Base-by-base conservation (phyloP, 176 grass and related monocot species). In the Musa acuminata region DNA sequence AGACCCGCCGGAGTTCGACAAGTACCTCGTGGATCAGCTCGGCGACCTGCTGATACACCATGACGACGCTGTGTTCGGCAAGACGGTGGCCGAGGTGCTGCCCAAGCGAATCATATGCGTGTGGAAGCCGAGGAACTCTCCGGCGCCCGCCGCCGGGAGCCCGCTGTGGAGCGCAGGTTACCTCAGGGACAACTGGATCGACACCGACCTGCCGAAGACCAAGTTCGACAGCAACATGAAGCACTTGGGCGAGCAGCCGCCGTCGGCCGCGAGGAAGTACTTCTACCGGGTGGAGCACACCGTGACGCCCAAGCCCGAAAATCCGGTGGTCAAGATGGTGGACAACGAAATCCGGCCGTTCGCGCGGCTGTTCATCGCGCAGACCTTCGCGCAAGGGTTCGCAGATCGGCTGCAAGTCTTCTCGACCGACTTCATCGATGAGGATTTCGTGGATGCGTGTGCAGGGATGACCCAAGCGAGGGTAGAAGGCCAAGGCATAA, bases 261-360 rank as follows among this genome's bases (percentile, higher is more conserved):
- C 82, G 11, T 81, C 72, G 25, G 77, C 82, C n/a, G 78, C 68
- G 52, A 77, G 93, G 73, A 25, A 70, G n/a, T 87, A 76, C 79
- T 82, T 93, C 8, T 97, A 97, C 85, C 85, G 90, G 82, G 90
- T 97, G 50, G 93, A 93, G 87, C 90, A 97, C 87, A 97, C 93
- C 17, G 81, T 81, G 55, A 96, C 92, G 52, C 89, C 89, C 60
- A 77, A 86, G 84, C 62, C 85, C 5, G 87, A 96, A 75, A 96
- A 96, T 72, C 87, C 87, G 13, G 83, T 89, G 81, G 79, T 97
- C 1, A 69, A 65, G 82, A 90, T 86, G 11, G 93, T 97, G 3
- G 90, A 90, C 14, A 24, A 43, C 7, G 78, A 90, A 48, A 93
- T 97, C 75, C 83, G 53, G 8, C 65, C 73, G 0, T 97, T 81